Base-by-base conservation (phyloP, 2,329 filamentous ascomycete species). In the Didymella pomorum region DNA sequence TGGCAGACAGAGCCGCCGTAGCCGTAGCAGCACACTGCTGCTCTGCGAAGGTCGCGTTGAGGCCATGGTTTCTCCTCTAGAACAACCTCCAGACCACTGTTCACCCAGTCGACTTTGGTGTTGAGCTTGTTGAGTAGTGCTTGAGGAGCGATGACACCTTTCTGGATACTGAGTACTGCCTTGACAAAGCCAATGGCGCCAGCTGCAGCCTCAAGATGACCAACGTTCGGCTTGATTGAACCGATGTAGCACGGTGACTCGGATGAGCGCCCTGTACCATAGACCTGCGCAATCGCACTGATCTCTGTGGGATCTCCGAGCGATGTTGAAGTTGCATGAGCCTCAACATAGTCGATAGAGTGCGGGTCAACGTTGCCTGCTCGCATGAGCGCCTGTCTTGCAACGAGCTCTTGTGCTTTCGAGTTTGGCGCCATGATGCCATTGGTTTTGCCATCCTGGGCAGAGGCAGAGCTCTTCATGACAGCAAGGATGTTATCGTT, bases 291-390 rank as follows among this genome's bases (percentile, higher is more conserved):
- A 23, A 70, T 63, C 2, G 68, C 68, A 2, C 37, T 53, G 2
- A 61, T 60, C 29, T 73, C 70, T 2, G 64, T 64, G 11, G 68
- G 66, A 20, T 70, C 68, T 5, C 85, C 84, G 1, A 82, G 84
- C 35, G 81, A 79, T 1, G 85, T 87, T 3, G 85, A 85, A 0
- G 85, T 87, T 8, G 85, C 61, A 42, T 67, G 65, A 28, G 65
- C 65, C 21, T 67, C 65, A 14, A 67, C 52, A 39, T 65, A 67
- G 21, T 57, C 61, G 4, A 60, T 64, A 2, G 51, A 50, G 6
- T 33, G 46, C 5, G 59, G 55, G 29, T 64, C 56, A 14, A 64
- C 23, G 9, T 52, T 26, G 2, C 52, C 58, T n/a, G 58, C 52
- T 14, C 58, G 52, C 10, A 33, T 33, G 9, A 60, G 47, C 2